Percentiles rank a stretch among this genome's conserved stretches.
Evolutionary conservation across 345 rosid species (phyloP).

Genomic region (Hibiscus trionum): DNA sequence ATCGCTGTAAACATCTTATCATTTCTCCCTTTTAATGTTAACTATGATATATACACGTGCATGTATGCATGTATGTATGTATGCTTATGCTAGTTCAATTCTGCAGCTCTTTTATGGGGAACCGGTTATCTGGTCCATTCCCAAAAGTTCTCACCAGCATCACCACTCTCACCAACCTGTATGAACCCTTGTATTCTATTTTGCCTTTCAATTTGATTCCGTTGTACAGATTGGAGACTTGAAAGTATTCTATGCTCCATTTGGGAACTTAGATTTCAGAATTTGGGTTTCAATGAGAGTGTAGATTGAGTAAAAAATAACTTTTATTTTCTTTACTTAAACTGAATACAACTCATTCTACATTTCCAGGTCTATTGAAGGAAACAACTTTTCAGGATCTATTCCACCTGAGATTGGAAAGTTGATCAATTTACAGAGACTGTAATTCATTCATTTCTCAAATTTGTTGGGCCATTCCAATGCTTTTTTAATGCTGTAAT

Average conservation of each 20-base stretch:
- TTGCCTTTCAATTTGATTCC: constrained; percentile 4
- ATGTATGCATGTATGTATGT: not conserved
- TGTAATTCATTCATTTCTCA: constrained; percentile 34
- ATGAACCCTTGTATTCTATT: constrained; percentile 20
- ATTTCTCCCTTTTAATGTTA: not conserved
- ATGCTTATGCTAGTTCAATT: not conserved
- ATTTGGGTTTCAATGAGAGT: too few relatives aligned
- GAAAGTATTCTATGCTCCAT: too few relatives aligned
- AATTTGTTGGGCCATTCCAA: not conserved
- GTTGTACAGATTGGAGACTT: not conserved
- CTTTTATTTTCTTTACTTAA: not conserved
- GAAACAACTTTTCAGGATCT: constrained; percentile 59
- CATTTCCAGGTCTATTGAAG: constrained; percentile 70
- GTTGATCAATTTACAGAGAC: constrained; percentile 48
- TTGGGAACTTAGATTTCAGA: too few relatives aligned
- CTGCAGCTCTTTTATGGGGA: constrained; percentile 84
- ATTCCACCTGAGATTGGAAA: constrained; percentile 68
- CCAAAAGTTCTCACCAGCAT: constrained; percentile 62
- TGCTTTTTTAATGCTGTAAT: not conserved
- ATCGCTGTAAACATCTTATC: constrained; percentile 37
- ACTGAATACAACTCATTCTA: constrained; percentile 12
- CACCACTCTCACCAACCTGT: constrained; percentile 61
- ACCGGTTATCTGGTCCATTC: constrained; percentile 70
- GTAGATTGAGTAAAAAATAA: too few relatives aligned
- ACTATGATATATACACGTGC: not conserved